Percentiles rank a stretch among this genome's conserved stretches.
phyloP scores from a whole-genome alignment of 306 rosid genomes.

The Malus asiatica region DNA sequence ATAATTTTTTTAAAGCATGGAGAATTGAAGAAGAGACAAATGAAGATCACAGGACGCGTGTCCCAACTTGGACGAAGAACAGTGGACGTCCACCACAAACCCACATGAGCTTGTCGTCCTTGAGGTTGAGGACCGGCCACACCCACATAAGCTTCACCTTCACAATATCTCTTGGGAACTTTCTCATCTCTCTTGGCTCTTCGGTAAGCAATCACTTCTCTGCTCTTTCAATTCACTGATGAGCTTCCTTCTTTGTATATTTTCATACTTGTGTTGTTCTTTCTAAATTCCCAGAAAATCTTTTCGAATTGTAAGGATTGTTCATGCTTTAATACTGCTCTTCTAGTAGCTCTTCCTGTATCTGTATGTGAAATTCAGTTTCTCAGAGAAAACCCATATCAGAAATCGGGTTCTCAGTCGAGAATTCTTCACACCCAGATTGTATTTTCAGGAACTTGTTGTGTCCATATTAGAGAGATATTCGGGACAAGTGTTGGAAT shows the following conservation, averaged over 20 bases:
- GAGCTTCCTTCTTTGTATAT: background rate
- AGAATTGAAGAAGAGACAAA: background rate
- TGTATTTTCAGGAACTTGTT: conserved; percentile 16
- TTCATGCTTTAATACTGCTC: background rate
- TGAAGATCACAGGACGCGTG: background rate
- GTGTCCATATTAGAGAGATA: conserved; percentile 13
- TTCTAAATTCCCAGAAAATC: background rate
- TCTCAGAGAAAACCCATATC: background rate
- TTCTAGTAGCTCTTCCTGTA: background rate
- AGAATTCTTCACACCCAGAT: conserved; percentile 10
- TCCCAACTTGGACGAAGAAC: background rate
- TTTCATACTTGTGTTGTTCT: background rate
- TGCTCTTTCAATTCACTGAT: background rate
- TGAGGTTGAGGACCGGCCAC: conserved; percentile 28
- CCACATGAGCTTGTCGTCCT: conserved; percentile 25
- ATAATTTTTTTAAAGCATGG: no score
- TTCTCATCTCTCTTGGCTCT: conserved; percentile 11
- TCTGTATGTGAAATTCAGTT: background rate
- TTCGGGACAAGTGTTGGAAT: conserved; percentile 4
- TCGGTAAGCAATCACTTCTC: conserved; percentile 34
- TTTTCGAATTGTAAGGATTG: background rate
- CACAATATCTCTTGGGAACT: conserved; percentile 13
- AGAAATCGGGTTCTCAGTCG: background rate
- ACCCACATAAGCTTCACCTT: conserved; percentile 48
- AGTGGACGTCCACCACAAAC: background rate